phyloP scores from a whole-genome alignment of 495 filamentous ascomycete genomes.

The Chaetomium fimeti region DNA sequence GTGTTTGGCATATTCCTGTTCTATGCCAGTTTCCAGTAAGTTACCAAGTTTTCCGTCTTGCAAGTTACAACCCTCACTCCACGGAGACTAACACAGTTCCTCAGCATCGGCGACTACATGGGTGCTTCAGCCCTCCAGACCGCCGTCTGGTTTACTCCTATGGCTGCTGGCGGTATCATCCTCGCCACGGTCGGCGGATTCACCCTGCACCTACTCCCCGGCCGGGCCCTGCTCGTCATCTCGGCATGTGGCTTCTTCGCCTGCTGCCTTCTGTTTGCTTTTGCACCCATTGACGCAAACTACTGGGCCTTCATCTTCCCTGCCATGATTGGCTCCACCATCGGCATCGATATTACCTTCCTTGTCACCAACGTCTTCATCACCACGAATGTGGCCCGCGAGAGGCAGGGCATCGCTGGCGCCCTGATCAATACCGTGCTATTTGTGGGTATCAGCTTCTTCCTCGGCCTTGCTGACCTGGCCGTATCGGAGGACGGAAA shows the following conservation, averaged over 20 bases:
- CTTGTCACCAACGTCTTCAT: slow-evolving; percentile 84
- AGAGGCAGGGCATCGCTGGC: slow-evolving; percentile 73
- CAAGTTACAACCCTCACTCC: slow-evolving; percentile 14
- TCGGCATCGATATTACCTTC: slow-evolving; percentile 82
- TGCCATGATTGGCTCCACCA: slow-evolving; percentile 75
- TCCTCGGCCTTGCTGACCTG: slow-evolving; percentile 72
- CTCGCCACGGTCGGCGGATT: slow-evolving; percentile 71
- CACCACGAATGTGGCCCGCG: slow-evolving; percentile 67
- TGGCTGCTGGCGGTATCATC: slow-evolving; percentile 71
- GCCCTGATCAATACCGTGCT: slow-evolving; percentile 56
- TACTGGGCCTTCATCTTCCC: slow-evolving; percentile 71
- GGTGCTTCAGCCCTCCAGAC: slow-evolving; percentile 63
- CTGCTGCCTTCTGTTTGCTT: slow-evolving; percentile 67
- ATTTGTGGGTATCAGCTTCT: slow-evolving; percentile 81
- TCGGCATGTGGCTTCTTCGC: slow-evolving; percentile 64
- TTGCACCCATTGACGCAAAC: slow-evolving; percentile 60
- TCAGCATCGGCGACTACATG: slow-evolving; percentile 66
- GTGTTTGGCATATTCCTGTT: slow-evolving; percentile 74
- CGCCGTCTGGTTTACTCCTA: slow-evolving; percentile 75
- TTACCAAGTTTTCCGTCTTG: slow-evolving; percentile 8
- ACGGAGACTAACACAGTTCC: background rate
- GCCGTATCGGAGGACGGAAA: slow-evolving; percentile 52
- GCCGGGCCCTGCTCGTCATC: slow-evolving; percentile 66
- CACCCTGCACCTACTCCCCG: slow-evolving; percentile 71
- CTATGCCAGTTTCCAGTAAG: slow-evolving; percentile 77